These are phyloP conservation scores for Thielaviopsis musarum DNA, from an alignment of 2,329 filamentous ascomycete species.

Conservation along the genomic window DNA sequence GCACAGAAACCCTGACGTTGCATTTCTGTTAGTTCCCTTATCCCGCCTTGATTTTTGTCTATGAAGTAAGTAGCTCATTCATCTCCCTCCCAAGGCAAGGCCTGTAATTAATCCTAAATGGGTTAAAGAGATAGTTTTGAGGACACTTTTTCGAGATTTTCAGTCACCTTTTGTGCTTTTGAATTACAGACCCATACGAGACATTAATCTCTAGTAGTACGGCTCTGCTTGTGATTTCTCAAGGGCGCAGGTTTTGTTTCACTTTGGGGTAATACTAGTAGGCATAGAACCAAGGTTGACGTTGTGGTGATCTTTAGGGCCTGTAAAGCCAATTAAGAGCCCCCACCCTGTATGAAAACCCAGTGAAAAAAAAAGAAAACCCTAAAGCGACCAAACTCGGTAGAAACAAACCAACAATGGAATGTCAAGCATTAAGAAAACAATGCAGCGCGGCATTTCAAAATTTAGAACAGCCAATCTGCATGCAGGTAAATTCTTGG, in stretches of 20 bases:
- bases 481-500: background rate
- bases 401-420: background rate
- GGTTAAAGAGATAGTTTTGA: constrained; percentile 6
- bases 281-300: background rate
- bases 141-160: background rate
- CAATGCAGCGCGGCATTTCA: background rate
- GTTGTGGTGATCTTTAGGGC: background rate
- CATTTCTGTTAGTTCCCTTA: constrained; percentile 5
- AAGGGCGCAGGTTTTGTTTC: too few relatives aligned
- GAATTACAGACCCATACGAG: background rate
- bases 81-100: constrained; percentile 2
- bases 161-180: background rate
- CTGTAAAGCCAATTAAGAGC: background rate
- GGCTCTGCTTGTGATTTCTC: too few relatives aligned
- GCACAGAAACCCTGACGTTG: background rate
- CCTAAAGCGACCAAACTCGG: too few relatives aligned
- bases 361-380: background rate
- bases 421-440: background rate
- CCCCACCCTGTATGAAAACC: too few relatives aligned
- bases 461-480: too few relatives aligned
- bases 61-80: too few relatives aligned
- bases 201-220: too few relatives aligned
- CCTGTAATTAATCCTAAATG: constrained; percentile 6
- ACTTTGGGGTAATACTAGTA: too few relatives aligned
- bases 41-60: too few relatives aligned